These are phyloP conservation scores for Hyaloscypha bicolor DNA, from an alignment of 495 filamentous ascomycete species.

Conservation along the genomic window DNA sequence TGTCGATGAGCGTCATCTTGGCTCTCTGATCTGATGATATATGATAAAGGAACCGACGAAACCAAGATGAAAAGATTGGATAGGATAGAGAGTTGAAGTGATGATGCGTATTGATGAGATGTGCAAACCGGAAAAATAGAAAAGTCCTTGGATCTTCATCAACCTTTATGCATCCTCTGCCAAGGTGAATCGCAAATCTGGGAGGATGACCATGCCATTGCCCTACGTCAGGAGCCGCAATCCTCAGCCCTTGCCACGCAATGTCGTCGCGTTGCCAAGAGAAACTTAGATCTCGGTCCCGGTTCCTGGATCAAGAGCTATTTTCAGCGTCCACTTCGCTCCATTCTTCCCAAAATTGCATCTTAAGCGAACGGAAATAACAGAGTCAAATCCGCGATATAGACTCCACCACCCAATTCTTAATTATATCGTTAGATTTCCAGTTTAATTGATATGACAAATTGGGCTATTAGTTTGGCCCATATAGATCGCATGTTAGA, in stretches of 20 bases:
- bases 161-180: not conserved
- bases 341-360: not conserved
- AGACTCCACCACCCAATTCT: no score
- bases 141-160: no score
- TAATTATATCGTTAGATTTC: no score
- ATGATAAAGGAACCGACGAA: not conserved
- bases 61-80: not conserved
- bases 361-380: no score
- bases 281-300: not conserved
- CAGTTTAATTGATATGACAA: no score
- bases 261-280: not conserved
- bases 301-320: not conserved
- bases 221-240: not conserved
- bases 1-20: slow-evolving; percentile 4
- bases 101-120: no score
- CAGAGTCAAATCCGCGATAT: no score
- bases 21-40: not conserved
- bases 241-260: not conserved
- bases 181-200: not conserved
- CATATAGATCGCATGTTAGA: no score
- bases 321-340: not conserved
- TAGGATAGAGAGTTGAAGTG: not conserved
- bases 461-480: no score
- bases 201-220: not conserved
- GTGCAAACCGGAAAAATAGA: no score